phyloP scores from a whole-genome alignment of 495 filamentous ascomycete species.

The Penicillium alfredii region DNA sequence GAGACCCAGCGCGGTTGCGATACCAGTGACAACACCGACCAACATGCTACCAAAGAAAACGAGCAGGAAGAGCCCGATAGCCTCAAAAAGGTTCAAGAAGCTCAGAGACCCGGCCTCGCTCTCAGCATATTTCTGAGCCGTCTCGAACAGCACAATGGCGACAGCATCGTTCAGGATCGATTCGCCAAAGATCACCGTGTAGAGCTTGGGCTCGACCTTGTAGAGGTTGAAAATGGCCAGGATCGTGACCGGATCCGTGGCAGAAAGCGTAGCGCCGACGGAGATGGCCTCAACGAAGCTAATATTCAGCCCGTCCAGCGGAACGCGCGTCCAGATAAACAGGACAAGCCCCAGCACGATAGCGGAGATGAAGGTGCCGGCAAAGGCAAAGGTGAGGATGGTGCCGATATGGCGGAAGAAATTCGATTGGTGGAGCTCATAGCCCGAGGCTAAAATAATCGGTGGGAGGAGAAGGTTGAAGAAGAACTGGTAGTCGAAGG shows the following conservation, averaged over 20 bases:
- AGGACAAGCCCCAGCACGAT: constrained; percentile 83
- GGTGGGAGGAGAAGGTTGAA: constrained; percentile 97
- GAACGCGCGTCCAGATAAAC: constrained; percentile 81
- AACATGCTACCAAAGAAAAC: constrained; percentile 93
- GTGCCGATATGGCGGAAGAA: constrained; percentile 98
- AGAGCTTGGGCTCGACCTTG: constrained; percentile 97
- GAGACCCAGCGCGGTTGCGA: constrained; percentile 76
- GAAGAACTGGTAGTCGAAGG: constrained; percentile 98
- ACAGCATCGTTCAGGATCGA: constrained; percentile 97
- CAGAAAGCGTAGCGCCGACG: constrained; percentile 90
- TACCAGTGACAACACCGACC: constrained; percentile 80
- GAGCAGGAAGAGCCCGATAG: constrained; percentile 87
- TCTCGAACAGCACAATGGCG: constrained; percentile 97
- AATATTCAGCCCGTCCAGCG: constrained; percentile 77
- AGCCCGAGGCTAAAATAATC: constrained; percentile 94
- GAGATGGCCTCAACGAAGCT: constrained; percentile 91
- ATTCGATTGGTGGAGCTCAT: constrained; percentile 95
- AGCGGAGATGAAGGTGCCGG: constrained; percentile 94
- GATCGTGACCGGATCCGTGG: constrained; percentile 95
- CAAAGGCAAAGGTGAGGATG: constrained; percentile 97
- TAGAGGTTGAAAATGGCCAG: constrained; percentile 98
- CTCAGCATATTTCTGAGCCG: constrained; percentile 80
- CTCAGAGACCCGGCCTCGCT: constrained; percentile 56
- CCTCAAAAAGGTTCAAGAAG: constrained; percentile 74
- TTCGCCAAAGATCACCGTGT: constrained; percentile 97